Percentiles rank a stretch among this genome's conserved stretches.
These are phyloP conservation scores for Trichothecium sympodiale DNA, from an alignment of 2,329 filamentous ascomycete genomes.

Conservation along the genomic window DNA sequence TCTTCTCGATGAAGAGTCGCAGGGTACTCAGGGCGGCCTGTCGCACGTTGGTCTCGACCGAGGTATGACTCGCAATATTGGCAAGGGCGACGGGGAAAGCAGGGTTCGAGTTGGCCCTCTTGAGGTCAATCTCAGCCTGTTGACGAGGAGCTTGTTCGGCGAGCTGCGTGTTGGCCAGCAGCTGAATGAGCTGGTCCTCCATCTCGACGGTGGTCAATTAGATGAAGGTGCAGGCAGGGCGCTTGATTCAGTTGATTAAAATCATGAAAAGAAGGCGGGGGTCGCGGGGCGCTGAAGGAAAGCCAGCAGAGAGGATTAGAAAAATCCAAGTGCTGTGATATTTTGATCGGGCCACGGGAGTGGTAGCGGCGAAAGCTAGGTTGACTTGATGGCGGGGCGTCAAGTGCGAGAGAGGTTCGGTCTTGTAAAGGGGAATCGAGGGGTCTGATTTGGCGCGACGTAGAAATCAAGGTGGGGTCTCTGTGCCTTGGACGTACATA, in stretches of 20 bases:
- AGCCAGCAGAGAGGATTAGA: not conserved
- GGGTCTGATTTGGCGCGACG: too few relatives aligned
- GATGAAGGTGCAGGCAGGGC: not conserved
- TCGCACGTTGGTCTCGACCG: conserved; percentile 62
- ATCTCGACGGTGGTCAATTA: conserved; percentile 35
- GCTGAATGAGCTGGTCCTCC: conserved; percentile 85
- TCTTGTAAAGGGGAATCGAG: too few relatives aligned
- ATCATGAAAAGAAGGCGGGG: not conserved
- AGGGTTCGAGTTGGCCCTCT: conserved; percentile 54
- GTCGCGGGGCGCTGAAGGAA: not conserved
- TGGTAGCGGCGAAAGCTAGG: too few relatives aligned
- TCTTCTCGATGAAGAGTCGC: conserved; percentile 70
- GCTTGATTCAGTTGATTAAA: not conserved
- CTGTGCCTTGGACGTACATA: too few relatives aligned
- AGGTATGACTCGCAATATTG: conserved; percentile 67
- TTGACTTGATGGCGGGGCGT: too few relatives aligned
- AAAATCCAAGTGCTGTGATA: too few relatives aligned
- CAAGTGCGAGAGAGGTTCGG: too few relatives aligned
- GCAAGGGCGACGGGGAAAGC: conserved; percentile 72
- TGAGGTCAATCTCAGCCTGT: conserved; percentile 75
- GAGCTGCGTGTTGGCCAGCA: conserved; percentile 80
- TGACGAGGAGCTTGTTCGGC: conserved; percentile 66
- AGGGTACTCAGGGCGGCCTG: conserved; percentile 74
- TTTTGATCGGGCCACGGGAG: too few relatives aligned
- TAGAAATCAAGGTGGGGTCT: too few relatives aligned